Percentiles rank a stretch among this genome's conserved stretches.
Conservation (phyloP, 306 rosid species). For the Mucuna pruriens region DNA sequence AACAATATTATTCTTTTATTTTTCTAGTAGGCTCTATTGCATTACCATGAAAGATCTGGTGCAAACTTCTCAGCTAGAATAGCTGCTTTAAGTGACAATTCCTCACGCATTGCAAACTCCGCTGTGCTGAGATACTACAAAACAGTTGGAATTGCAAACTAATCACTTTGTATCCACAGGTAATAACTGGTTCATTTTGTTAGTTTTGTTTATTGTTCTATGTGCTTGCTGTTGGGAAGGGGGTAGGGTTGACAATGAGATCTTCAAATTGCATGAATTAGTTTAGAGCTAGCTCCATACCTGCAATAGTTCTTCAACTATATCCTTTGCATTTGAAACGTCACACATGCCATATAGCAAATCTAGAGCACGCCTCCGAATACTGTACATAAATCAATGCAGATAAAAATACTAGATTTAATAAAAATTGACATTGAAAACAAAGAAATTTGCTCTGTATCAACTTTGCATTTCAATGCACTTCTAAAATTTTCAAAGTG, state of each 20-base stretch:
- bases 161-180: slow-evolving; percentile 36
- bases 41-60: slow-evolving; percentile 97
- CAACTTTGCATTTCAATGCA: neutral
- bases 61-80: slow-evolving; percentile 99
- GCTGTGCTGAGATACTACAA: slow-evolving; percentile 98
- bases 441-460: neutral
- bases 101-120: slow-evolving; percentile 99
- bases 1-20: neutral
- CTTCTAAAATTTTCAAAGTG: neutral
- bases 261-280: slow-evolving; percentile 21
- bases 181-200: slow-evolving; percentile 37
- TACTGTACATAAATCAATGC: slow-evolving; percentile 59
- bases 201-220: neutral
- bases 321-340: slow-evolving; percentile 97
- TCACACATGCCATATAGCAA: slow-evolving; percentile 99
- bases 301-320: slow-evolving; percentile 97
- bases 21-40: slow-evolving; percentile 15
- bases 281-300: slow-evolving; percentile 51
- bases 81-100: slow-evolving; percentile 96
- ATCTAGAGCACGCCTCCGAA: slow-evolving; percentile 98
- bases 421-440: neutral
- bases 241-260: slow-evolving; percentile 1
- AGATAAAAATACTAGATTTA: slow-evolving; percentile 39
- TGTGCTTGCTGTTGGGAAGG: neutral
- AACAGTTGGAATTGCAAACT: slow-evolving; percentile 43